Conservation (phyloP, 345 rosid genomes). For the Mercurialis annua region DNA sequence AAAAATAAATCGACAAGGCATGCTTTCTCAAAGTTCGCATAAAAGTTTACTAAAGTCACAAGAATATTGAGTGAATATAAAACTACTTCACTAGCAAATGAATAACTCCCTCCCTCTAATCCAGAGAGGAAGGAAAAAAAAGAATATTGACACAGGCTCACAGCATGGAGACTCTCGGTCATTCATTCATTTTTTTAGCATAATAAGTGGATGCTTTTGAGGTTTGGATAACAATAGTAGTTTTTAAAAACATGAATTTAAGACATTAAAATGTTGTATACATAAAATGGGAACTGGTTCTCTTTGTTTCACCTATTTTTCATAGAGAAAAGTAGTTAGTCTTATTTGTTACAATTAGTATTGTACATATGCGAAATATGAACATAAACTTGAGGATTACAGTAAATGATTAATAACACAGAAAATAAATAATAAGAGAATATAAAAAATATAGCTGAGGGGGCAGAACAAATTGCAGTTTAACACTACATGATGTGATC, state of each 20-base stretch:
- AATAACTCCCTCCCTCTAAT: background rate
- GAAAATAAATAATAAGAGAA: too few relatives aligned
- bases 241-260: too few relatives aligned
- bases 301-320: background rate
- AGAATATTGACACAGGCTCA: background rate
- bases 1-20: conserved; percentile 3
- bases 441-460: background rate
- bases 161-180: too few relatives aligned
- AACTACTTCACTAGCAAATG: background rate
- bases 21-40: background rate
- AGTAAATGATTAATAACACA: too few relatives aligned
- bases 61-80: background rate
- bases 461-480: background rate
- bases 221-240: too few relatives aligned
- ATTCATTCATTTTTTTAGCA: too few relatives aligned
- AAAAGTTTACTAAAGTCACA: background rate
- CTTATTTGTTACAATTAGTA: background rate
- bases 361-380: background rate
- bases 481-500: background rate
- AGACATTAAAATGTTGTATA: too few relatives aligned
- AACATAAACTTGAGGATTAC: background rate
- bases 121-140: background rate
- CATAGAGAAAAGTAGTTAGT: background rate
- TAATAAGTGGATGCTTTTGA: too few relatives aligned
- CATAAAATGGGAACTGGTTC: background rate